Evolutionary conservation across 1,284 basidiomycete genomes (phyloP).

Genomic region (Flammula alnicola): DNA sequence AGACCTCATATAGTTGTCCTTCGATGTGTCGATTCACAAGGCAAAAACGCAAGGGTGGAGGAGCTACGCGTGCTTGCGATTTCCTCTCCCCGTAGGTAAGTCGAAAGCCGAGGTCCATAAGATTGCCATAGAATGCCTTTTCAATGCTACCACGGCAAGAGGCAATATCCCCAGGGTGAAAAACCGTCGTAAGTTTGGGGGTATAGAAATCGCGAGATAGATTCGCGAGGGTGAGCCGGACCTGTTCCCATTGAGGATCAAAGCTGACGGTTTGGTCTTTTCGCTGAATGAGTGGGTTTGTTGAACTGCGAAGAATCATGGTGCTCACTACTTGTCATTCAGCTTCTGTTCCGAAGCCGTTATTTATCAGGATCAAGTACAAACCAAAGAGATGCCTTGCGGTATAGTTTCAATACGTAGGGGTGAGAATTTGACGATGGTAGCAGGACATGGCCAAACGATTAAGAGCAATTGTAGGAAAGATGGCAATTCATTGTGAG

Average conservation of each 20-base stretch:
- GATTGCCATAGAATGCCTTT: constrained; percentile 26
- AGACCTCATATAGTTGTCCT: constrained; percentile 33
- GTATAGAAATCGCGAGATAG: constrained; percentile 6
- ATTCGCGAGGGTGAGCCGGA: constrained; percentile 11
- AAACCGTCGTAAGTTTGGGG: constrained; percentile 13
- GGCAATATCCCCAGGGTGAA: constrained; percentile 37
- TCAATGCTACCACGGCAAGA: constrained; percentile 27
- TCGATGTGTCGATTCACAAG: constrained; percentile 32
- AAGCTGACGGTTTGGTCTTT: background rate
- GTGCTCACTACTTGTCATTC: constrained; percentile 6
- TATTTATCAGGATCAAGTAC: background rate
- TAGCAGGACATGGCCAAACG: constrained; percentile 2
- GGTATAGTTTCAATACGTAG: background rate
- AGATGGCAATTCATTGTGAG: no score
- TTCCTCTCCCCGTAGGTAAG: constrained; percentile 23
- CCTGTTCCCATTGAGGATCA: constrained; percentile 19
- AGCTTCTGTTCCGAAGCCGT: background rate
- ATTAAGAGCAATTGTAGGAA: background rate
- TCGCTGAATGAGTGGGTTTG: no score
- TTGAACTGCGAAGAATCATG: background rate
- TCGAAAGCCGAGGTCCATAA: constrained; percentile 26
- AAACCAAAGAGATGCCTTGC: no score
- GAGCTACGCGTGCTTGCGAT: background rate
- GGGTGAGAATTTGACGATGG: background rate
- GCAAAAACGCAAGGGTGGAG: constrained; percentile 32